Conservation (phyloP, 495 filamentous ascomycete species). For the Bathelium albidoporum region DNA sequence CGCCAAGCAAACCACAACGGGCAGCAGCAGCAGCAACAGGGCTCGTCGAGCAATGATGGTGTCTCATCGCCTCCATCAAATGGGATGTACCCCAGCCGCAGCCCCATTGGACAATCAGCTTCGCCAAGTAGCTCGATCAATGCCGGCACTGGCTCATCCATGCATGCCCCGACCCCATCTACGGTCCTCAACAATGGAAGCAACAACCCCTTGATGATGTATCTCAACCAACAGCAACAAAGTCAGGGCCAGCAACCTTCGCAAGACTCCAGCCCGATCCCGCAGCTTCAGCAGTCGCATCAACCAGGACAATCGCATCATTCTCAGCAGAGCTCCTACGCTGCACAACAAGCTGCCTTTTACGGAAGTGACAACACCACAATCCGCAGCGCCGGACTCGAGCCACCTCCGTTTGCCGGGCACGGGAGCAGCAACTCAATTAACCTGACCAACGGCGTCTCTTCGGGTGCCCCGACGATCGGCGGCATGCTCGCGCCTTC, state of each 20-base stretch:
- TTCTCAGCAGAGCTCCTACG: conserved; percentile 49
- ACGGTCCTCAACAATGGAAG: conserved; percentile 65
- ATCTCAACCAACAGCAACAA: conserved; percentile 46
- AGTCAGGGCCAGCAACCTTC: conserved; percentile 9
- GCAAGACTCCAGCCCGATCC: conserved; percentile 1
- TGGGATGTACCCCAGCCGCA: conserved; percentile 40
- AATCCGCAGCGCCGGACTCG: conserved; percentile 18
- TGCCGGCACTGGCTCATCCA: conserved; percentile 41
- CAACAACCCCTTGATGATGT: conserved; percentile 91
- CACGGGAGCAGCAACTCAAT: conserved; percentile 29
- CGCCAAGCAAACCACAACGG: conserved; percentile 57
- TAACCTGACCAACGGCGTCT: conserved; percentile 35
- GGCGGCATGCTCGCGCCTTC: conserved; percentile 67
- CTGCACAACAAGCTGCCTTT: conserved; percentile 46
- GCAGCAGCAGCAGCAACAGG: conserved; percentile 44
- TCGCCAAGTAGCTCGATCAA: conserved; percentile 56
- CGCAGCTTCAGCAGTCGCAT: conserved; percentile 4
- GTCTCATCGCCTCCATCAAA: conserved; percentile 52
- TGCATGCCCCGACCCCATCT: conserved; percentile 51
- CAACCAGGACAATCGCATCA: conserved; percentile 33
- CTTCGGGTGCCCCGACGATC: conserved; percentile 51
- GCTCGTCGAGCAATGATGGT: conserved; percentile 22
- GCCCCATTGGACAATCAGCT: conserved; percentile 54
- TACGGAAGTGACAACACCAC: conserved; percentile 46
- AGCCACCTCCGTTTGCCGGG: not conserved